These are phyloP conservation scores for Quercus parvula DNA, from an alignment of 306 rosid species.

Conservation along the genomic window DNA sequence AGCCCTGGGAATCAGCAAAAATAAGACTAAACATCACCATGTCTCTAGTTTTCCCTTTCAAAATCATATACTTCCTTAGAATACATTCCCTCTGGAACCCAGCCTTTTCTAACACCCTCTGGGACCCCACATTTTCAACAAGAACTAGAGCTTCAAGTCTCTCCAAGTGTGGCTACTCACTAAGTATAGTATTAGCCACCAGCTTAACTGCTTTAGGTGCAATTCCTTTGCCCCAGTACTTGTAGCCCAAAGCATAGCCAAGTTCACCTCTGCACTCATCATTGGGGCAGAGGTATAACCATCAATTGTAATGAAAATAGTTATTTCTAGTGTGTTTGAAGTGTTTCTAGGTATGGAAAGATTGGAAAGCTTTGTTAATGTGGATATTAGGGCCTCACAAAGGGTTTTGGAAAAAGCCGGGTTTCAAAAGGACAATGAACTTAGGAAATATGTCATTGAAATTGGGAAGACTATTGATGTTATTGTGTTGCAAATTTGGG, in stretches of 20 bases:
- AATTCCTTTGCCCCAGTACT: conserved; percentile 72
- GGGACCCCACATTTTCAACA: conserved; percentile 61
- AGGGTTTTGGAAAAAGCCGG: too few species aligned
- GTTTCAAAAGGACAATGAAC: too few species aligned
- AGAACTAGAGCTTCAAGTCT: conserved; percentile 74
- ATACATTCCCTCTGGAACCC: conserved; percentile 65
- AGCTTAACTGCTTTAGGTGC: conserved; percentile 51
- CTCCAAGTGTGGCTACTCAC: conserved; percentile 49
- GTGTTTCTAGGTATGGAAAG: too few species aligned
- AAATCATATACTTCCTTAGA: conserved; percentile 38
- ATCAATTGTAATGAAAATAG: too few species aligned
- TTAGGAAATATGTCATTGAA: too few species aligned
- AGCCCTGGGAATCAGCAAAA: conserved; percentile 18
- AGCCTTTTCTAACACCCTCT: conserved; percentile 60
- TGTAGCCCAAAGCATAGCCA: conserved; percentile 56
- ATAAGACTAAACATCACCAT: conserved; percentile 46
- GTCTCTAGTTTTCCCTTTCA: conserved; percentile 48
- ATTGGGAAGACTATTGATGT: too few species aligned
- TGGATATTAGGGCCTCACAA: too few species aligned
- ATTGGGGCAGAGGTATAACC: too few species aligned
- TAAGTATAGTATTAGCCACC: conserved; percentile 38
- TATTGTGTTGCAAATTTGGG: too few species aligned
- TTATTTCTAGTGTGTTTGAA: too few species aligned
- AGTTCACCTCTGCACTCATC: conserved; percentile 45
- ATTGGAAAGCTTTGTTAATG: too few species aligned